These are phyloP conservation scores for Incumbomyces delicatus DNA, from an alignment of 2,329 filamentous ascomycete genomes.

Conservation along the genomic window DNA sequence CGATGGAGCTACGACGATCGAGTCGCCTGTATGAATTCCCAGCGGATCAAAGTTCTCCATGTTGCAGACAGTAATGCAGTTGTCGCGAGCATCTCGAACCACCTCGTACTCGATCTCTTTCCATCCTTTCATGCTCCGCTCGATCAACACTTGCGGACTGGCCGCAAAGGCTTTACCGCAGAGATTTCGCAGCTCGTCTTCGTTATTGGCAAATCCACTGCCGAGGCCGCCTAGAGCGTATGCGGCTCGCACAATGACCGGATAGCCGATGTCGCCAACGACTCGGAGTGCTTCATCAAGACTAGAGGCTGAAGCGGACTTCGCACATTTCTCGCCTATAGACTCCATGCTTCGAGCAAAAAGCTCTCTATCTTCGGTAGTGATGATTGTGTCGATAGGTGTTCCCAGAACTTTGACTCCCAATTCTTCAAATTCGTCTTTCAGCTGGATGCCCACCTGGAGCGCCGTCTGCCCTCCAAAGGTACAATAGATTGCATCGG, in stretches of 20 bases:
- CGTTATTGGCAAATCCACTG: conserved; percentile 88
- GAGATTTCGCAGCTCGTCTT: conserved; percentile 70
- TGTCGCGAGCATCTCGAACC: conserved; percentile 87
- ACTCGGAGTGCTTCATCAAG: conserved; percentile 80
- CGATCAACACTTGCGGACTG: conserved; percentile 90
- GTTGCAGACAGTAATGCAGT: conserved; percentile 99
- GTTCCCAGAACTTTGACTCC: conserved; percentile 93
- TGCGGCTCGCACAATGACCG: conserved; percentile 91
- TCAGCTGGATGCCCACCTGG: conserved; percentile 93
- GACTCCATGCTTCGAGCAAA: conserved; percentile 98
- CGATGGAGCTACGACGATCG: conserved; percentile 93
- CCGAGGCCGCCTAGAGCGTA: conserved; percentile 92
- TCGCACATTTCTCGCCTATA: conserved; percentile 94
- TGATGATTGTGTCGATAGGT: conserved; percentile 95
- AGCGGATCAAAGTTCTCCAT: conserved; percentile 99
- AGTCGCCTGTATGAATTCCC: conserved; percentile 95
- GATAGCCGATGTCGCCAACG: conserved; percentile 86
- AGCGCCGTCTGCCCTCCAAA: conserved; percentile 96
- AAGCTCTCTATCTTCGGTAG: conserved; percentile 92
- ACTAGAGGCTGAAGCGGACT: conserved; percentile 84
- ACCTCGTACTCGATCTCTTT: conserved; percentile 99
- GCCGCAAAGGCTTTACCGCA: conserved; percentile 93
- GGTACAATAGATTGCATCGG: conserved; percentile 93
- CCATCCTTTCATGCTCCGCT: conserved; percentile 99
- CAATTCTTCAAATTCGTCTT: conserved; percentile 87